phyloP scores from a whole-genome alignment of 108 stramenopile species.

The Skeletonema marinoi region DNA sequence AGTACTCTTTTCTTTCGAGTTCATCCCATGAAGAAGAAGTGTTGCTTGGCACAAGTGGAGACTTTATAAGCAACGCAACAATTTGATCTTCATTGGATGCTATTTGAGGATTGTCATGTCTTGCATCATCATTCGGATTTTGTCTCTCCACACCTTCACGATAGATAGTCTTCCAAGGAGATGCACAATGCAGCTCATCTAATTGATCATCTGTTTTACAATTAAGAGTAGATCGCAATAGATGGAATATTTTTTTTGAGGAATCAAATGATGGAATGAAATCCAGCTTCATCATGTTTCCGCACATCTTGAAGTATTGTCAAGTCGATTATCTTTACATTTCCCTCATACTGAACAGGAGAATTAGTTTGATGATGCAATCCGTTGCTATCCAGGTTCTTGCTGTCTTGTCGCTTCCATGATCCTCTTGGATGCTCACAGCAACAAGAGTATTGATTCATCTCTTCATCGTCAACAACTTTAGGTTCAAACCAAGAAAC shows the following conservation, averaged over 20 bases:
- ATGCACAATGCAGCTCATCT: constrained; percentile 37
- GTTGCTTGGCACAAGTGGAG: neutral
- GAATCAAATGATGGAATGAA: constrained; percentile 32
- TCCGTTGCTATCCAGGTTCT: neutral
- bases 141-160: neutral
- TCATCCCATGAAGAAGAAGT: neutral
- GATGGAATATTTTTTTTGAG: constrained; percentile 46
- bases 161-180: constrained; percentile 33
- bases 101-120: neutral
- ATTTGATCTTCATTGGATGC: constrained; percentile 14
- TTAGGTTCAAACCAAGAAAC: constrained; percentile 21
- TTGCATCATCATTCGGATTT: neutral
- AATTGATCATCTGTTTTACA: constrained; percentile 9
- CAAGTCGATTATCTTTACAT: constrained; percentile 29
- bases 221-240: constrained; percentile 39
- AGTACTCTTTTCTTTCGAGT: constrained; percentile 32
- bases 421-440: constrained; percentile 37
- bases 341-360: neutral
- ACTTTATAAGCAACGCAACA: constrained; percentile 35
- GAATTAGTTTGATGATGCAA: neutral
- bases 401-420: constrained; percentile 17
- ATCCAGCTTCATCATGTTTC: neutral
- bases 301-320: constrained; percentile 35
- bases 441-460: constrained; percentile 18
- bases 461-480: constrained; percentile 6